These are phyloP conservation scores for Amyloporia xantha DNA, from an alignment of 768 basidiomycete species.

Conservation along the genomic window DNA sequence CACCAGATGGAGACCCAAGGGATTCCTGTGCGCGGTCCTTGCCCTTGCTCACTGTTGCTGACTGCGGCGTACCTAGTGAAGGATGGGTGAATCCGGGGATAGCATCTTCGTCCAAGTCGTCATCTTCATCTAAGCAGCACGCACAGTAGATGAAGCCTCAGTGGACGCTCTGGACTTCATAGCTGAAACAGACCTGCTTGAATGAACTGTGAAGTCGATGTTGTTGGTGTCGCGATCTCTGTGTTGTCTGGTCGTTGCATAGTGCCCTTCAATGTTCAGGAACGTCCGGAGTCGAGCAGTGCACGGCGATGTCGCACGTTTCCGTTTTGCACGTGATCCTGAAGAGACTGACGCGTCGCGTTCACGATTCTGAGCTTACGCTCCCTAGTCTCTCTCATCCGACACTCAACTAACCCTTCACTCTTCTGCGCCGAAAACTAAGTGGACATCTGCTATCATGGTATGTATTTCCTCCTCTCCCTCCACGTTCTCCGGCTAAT, in stretches of 20 bases:
- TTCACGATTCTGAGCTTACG: conserved; percentile 1
- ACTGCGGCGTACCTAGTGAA: conserved; percentile 31
- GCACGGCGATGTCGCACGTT: not conserved
- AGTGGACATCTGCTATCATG: conserved; percentile 14
- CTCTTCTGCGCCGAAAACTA: not conserved
- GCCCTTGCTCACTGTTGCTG: conserved; percentile 56
- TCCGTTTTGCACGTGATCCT: not conserved
- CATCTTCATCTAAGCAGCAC: conserved; percentile 53
- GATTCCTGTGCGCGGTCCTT: conserved; percentile 59
- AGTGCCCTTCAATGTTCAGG: not conserved
- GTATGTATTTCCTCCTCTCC: not conserved
- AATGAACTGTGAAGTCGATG: conserved; percentile 69
- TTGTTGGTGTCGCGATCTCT: conserved; percentile 25
- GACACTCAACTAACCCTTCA: not conserved
- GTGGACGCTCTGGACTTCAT: not conserved
- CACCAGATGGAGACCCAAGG: conserved; percentile 36
- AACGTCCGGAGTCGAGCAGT: not conserved
- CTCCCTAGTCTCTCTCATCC: conserved; percentile 2
- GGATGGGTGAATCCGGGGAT: conserved; percentile 78
- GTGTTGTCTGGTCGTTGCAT: conserved; percentile 20
- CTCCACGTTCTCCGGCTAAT: not conserved
- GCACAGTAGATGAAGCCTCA: not conserved
- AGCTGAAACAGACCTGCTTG: conserved; percentile 50
- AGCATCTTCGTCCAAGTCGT: conserved; percentile 75
- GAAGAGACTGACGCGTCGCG: conserved; percentile 28